Conservation (phyloP, 179 eudicot species). For the Actinidia arguta region DNA sequence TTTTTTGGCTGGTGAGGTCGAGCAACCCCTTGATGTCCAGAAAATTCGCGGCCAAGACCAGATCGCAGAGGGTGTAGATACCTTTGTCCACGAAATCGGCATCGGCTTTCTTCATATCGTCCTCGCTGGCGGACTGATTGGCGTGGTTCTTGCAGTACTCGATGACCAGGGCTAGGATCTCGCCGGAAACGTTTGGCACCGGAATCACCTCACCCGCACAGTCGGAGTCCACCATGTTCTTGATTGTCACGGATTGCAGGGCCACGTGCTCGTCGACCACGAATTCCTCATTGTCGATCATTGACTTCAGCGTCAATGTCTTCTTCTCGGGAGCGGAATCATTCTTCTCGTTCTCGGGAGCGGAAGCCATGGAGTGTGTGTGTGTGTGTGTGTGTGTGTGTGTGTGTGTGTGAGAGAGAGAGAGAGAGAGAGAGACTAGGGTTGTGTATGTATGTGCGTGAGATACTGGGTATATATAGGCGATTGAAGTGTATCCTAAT, state of each 20-base stretch:
- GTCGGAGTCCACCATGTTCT: constrained; percentile 13
- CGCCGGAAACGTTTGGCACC: constrained; percentile 13
- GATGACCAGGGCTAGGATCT: constrained; percentile 20
- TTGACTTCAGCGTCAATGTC: neutral
- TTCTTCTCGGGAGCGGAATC: neutral
- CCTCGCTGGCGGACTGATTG: neutral
- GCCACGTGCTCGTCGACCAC: constrained; percentile 3
- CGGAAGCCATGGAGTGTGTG: too few species aligned
- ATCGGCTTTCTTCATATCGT: constrained; percentile 2
- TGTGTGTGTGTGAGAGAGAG: too few species aligned
- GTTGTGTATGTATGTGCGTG: too few species aligned
- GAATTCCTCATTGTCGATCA: constrained; percentile 8
- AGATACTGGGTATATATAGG: too few species aligned
- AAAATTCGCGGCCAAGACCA: constrained; percentile 31
- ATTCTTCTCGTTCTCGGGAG: too few species aligned
- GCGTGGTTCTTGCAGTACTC: constrained; percentile 26
- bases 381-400: too few species aligned
- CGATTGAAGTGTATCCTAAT: too few species aligned
- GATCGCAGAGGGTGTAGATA: neutral
- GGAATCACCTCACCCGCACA: constrained; percentile 11
- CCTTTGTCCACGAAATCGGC: neutral
- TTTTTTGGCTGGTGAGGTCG: neutral
- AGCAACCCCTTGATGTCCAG: constrained; percentile 26
- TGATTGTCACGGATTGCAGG: neutral
- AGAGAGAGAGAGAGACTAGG: too few species aligned